Conservation (phyloP, 1,284 basidiomycete genomes). For the Cutaneotrichosporon sp. region DNA sequence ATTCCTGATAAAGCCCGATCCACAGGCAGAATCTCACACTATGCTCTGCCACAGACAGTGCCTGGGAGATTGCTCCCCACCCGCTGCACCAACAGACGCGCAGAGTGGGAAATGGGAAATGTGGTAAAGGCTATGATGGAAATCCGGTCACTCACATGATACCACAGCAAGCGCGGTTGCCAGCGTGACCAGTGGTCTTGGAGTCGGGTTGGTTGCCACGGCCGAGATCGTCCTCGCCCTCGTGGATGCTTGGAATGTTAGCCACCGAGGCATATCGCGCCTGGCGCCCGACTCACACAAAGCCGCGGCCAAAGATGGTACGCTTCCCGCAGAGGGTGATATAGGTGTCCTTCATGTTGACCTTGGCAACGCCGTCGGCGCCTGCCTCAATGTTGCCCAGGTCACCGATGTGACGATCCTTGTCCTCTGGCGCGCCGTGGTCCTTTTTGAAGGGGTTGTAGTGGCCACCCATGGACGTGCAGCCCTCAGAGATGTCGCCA, state of each 20-base stretch:
- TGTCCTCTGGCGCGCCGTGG: constrained; percentile 13
- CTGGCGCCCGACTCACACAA: constrained; percentile 1
- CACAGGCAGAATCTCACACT: too few species aligned
- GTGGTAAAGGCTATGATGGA: too few species aligned
- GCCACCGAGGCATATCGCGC: too few species aligned
- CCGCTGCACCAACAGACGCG: too few species aligned
- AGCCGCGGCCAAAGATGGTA: constrained; percentile 9
- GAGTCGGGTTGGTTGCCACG: constrained; percentile 10
- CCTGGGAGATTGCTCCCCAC: too few species aligned
- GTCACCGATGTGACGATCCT: constrained; percentile 17
- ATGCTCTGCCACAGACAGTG: too few species aligned
- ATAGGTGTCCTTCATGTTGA: constrained; percentile 7
- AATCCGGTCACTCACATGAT: constrained; percentile 7
- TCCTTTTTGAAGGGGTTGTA: constrained; percentile 14
- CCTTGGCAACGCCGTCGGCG: constrained; percentile 1
- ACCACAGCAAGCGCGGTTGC: constrained; percentile 14
- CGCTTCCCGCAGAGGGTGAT: constrained; percentile 8
- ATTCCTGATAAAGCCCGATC: too few species aligned
- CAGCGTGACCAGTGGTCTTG: constrained; percentile 17
- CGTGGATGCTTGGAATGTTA: constrained; percentile 3
- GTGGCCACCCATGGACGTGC: constrained; percentile 9
- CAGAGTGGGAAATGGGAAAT: too few species aligned
- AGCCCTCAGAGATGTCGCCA: constrained; percentile 12
- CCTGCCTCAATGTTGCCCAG: constrained; percentile 16
- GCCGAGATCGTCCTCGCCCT: constrained; percentile 16